Evolutionary conservation across 1,284 basidiomycete genomes (phyloP), one percentile per base, ranked within the genome.

Genomic region (Ceratobasidium sp.): DNA sequence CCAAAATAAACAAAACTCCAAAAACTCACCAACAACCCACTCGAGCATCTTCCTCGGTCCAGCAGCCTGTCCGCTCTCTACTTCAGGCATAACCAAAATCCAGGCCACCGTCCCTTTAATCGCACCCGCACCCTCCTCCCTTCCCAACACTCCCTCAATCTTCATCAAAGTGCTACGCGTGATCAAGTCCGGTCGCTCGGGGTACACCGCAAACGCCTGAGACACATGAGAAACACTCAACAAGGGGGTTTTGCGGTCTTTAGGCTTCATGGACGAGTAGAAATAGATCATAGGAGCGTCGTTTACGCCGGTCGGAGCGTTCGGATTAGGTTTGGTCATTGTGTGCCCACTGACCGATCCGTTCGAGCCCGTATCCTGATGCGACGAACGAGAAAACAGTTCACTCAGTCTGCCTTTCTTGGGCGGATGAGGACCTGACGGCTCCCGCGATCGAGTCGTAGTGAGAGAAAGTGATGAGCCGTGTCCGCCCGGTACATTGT

Each of bases 151-250:
- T 22, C 94, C 95, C 79, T 97, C 95, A 11, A 97, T 81, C 82
- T 98, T 98, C 84, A 97, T 91, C 78, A 98, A 84, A 4, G 94
- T 96, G 78, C 94, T 95, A 79, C 90, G 87, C 75, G 87, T 91
- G 81, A 98, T 96, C 75, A 97, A 84, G 78, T 95, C 94, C 22
- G 94, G 93, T n/a, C 93, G 89, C 81, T 98, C 96, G 0, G 96
- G 96, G 82, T 96, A 98, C 4, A 98, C 94, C 1, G 94, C 94
- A 80, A 96, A 97, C 0, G 89, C 90, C 74, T 81, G 76, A 7
- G 71, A 75, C 64, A 93, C 84, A 53, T 86, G 80, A 33, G 79
- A 83, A 77, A 93, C 82, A 0, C 88, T 89, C 75, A 94, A 81
- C 7, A 92, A 76, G 0, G 90, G 81, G 79, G 88, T 89, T 82